Evolutionary conservation across 495 filamentous ascomycete species (phyloP).

Genomic region (Cercophora sp.): DNA sequence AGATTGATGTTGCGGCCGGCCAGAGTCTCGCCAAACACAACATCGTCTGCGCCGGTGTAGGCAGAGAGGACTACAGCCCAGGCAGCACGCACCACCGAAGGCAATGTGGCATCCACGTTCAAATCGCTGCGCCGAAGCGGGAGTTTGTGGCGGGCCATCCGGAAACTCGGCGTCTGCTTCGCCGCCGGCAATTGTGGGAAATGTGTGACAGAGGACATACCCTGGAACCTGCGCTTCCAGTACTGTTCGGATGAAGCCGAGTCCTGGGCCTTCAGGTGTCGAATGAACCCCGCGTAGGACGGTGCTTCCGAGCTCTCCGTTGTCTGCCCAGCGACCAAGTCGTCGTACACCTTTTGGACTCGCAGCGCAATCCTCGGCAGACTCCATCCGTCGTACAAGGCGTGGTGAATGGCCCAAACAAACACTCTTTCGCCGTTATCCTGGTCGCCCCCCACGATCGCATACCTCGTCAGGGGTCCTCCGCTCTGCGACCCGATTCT

Average conservation of each 20-base stretch:
- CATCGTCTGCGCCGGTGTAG: constrained; percentile 37
- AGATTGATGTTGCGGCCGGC: constrained; percentile 45
- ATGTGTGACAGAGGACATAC: constrained; percentile 12
- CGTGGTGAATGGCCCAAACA: constrained; percentile 59
- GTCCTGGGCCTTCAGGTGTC: constrained; percentile 20
- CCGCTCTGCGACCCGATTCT: constrained; percentile 19
- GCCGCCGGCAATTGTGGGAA: constrained; percentile 19
- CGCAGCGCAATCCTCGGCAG: constrained; percentile 44
- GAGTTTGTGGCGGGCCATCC: constrained; percentile 8
- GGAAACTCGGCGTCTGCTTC: constrained; percentile 7
- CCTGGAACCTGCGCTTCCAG: constrained; percentile 21
- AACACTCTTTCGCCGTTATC: constrained; percentile 28
- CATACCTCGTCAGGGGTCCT: constrained; percentile 19
- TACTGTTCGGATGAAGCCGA: constrained; percentile 19
- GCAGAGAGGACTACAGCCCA: constrained; percentile 40
- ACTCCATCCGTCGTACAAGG: constrained; percentile 64
- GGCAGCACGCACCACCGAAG: constrained; percentile 38
- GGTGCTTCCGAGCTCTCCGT: constrained; percentile 1
- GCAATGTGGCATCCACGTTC: constrained; percentile 18
- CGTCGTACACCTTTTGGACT: constrained; percentile 33
- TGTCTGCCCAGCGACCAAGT: neutral
- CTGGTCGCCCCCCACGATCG: constrained; percentile 16
- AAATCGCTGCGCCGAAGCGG: constrained; percentile 8
- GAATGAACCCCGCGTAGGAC: constrained; percentile 32
- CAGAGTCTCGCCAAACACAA: constrained; percentile 40